Evolutionary conservation across 2,329 filamentous ascomycete species (phyloP), one percentile per base, ranked within the genome.

Genomic region (Colletotrichum navitas): DNA sequence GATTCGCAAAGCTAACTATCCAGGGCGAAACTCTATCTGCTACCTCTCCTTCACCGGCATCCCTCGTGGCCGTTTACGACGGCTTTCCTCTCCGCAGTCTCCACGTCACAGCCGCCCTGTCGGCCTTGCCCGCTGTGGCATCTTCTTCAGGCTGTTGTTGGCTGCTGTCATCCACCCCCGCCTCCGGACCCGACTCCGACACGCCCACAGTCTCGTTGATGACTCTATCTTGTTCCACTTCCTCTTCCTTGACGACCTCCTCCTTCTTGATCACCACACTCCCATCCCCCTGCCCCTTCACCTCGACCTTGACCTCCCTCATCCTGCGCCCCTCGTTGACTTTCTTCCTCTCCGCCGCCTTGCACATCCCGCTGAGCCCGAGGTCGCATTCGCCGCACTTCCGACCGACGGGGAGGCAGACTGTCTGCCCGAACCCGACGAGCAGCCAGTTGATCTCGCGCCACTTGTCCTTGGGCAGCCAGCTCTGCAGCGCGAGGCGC

Each of bases 361-460:
- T 90, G 82, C 96, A 99, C 70, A 98, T 81, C 4, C 93, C 93
- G 41, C 86, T 86, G 26, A 92, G 84, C 0, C 93, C 93, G 60
- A 98, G 82, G 74, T 93, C 92, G 82, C 96, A 99, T 60, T 96
- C 92, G 24, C 94, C 94, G 82, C 96, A 99, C 75, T 88, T 90
- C 74, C 91, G 86, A 0, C 93, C 93, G 1, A 95, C 89, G 21
- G 94, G 94, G 74, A 94, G 83, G 79, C 95, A 98, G 29, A 96
- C 90, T 1, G 91, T 93, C 86, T 98, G 95, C 0, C 95, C 95
- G 73, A 97, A 86, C 0, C 95, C 95, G 41, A 98, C 95, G 49
- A 98, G 86, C 80, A 97, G 82, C 83, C 92, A 91, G 81, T 98
- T 98, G 80, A 98, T 97, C 81, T 97, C 94, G 80, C 93, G 92